These are phyloP conservation scores for Phylloporus sp. DNA, from an alignment of 1,284 basidiomycete species.

Conservation along the genomic window DNA sequence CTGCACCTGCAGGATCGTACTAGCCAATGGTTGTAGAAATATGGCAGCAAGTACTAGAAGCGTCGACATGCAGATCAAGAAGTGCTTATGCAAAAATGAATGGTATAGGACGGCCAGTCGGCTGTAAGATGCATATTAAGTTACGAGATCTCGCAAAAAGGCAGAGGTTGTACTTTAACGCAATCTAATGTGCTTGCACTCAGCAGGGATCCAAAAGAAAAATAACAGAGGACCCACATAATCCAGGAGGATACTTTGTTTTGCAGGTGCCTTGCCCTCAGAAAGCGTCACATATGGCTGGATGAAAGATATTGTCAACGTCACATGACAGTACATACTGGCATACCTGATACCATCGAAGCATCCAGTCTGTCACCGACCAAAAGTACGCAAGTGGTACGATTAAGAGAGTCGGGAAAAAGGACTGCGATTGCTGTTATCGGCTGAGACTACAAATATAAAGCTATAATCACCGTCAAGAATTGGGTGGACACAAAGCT, in stretches of 20 bases:
- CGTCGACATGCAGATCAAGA: constrained; percentile 57
- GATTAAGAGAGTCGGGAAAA: constrained; percentile 61
- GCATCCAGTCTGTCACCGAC: constrained; percentile 57
- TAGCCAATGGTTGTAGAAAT: constrained; percentile 64
- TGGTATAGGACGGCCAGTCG: constrained; percentile 48
- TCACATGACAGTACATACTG: constrained; percentile 16
- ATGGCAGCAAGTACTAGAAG: constrained; percentile 51
- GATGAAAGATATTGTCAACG: constrained; percentile 23
- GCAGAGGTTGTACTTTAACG: constrained; percentile 48
- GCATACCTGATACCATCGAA: constrained; percentile 58
- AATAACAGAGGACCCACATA: constrained; percentile 53
- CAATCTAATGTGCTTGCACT: constrained; percentile 44
- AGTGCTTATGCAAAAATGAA: constrained; percentile 56
- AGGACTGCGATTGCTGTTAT: constrained; percentile 50
- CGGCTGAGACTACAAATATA: constrained; percentile 1
- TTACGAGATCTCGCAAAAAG: background rate
- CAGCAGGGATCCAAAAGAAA: background rate
- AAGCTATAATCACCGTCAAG: constrained; percentile 54
- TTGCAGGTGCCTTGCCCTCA: constrained; percentile 57
- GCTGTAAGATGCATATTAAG: constrained; percentile 36
- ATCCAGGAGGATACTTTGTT: constrained; percentile 66
- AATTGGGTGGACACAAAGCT: constrained; percentile 59
- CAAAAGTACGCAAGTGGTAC: constrained; percentile 47
- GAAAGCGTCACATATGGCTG: constrained; percentile 65
- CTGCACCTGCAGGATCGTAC: constrained; percentile 61